These are phyloP conservation scores for Bryum argenteum DNA, from an alignment of 225 moss, liverwort and hornwort genomes.

Conservation along the genomic window DNA sequence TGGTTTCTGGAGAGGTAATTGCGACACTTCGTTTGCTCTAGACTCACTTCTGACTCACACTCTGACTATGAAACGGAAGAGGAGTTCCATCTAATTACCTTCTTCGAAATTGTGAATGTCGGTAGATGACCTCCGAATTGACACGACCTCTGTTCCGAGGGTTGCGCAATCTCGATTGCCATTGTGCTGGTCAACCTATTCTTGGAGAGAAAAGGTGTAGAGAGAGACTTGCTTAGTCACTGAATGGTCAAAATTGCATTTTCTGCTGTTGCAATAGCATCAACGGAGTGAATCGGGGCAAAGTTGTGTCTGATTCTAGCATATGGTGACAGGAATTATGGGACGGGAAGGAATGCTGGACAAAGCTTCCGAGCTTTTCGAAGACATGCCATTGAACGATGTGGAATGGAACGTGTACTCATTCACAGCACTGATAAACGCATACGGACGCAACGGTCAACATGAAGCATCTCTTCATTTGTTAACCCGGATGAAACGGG, in stretches of 20 bases:
- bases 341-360: constrained; percentile 98
- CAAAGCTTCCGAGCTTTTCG: constrained; percentile 89
- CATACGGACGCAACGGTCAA: constrained; percentile 96
- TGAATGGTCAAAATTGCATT: neutral
- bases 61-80: too few relatives aligned
- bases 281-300: too few relatives aligned
- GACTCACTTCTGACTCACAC: neutral
- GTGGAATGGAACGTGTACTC: constrained; percentile 99
- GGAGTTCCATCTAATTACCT: neutral
- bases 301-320: neutral
- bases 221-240: neutral
- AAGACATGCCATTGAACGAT: constrained; percentile 91
- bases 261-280: too few relatives aligned
- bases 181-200: neutral
- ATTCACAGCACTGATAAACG: constrained; percentile 95
- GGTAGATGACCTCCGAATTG: neutral
- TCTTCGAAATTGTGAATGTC: too few relatives aligned
- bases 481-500: constrained; percentile 91
- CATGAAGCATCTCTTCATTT: constrained; percentile 91
- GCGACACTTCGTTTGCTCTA: neutral
- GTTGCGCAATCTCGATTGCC: neutral
- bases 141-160: too few relatives aligned
- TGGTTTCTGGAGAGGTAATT: neutral
- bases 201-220: neutral
- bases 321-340: constrained; percentile 64